These are phyloP conservation scores for Ceratocystis alfenasii DNA, from an alignment of 2,329 filamentous ascomycete genomes.

Conservation along the genomic window DNA sequence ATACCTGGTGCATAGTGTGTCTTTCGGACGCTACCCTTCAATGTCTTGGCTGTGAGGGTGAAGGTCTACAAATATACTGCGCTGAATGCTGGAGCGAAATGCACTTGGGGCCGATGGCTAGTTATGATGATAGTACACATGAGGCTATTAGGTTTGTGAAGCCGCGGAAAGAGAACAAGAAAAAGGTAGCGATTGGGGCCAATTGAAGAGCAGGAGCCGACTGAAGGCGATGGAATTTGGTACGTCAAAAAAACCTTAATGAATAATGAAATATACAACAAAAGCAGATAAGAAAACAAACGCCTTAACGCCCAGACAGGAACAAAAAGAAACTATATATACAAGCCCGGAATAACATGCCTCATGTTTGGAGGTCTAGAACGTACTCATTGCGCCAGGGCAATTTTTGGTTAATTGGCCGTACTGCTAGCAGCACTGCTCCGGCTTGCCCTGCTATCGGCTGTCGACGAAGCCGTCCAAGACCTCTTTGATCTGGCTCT, in stretches of 20 bases:
- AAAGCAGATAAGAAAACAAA: not conserved
- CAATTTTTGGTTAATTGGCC: not conserved
- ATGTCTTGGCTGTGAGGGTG: slow-evolving; percentile 58
- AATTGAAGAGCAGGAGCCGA: slow-evolving; percentile 24
- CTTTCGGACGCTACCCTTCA: slow-evolving; percentile 62
- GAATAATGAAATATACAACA: slow-evolving; percentile 14
- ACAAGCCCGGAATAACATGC: not conserved
- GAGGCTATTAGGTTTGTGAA: slow-evolving; percentile 48
- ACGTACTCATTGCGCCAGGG: not conserved
- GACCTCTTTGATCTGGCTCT: slow-evolving; percentile 14
- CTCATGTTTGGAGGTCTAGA: not conserved
- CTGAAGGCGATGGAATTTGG: not conserved
- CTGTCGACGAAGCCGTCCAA: not conserved
- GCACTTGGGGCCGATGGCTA: slow-evolving; percentile 57
- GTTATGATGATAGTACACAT: slow-evolving; percentile 59
- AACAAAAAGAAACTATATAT: not conserved
- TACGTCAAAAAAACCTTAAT: not conserved
- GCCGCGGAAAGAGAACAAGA: slow-evolving; percentile 28
- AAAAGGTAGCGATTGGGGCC: slow-evolving; percentile 32
- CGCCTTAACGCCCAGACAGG: not conserved
- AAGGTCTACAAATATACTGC: slow-evolving; percentile 53
- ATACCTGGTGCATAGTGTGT: slow-evolving; percentile 73
- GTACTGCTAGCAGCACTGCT: not conserved
- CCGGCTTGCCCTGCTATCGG: not conserved
- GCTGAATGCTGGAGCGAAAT: slow-evolving; percentile 69